Percentiles rank a stretch among this genome's conserved stretches.
These are phyloP conservation scores for Neocucurbitaria cava DNA, from an alignment of 2,329 filamentous ascomycete species.

Conservation along the genomic window DNA sequence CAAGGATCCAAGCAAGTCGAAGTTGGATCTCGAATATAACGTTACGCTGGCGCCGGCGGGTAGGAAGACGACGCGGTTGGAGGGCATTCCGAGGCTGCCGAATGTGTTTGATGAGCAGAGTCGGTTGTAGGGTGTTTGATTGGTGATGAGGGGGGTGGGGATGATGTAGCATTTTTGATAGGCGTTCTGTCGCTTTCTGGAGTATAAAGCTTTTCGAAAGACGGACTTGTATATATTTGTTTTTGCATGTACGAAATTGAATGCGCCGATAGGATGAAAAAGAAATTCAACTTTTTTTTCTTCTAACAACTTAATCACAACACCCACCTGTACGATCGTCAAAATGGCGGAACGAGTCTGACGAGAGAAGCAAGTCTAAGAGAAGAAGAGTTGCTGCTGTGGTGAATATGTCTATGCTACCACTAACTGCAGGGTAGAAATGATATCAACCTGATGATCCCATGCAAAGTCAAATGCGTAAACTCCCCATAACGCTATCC, in stretches of 20 bases:
- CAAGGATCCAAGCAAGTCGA: slow-evolving; percentile 60
- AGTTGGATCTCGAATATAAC: slow-evolving; percentile 68
- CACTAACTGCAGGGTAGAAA: neutral
- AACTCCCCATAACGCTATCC: slow-evolving; percentile 12
- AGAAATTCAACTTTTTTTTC: no score
- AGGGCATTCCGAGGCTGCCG: slow-evolving; percentile 42
- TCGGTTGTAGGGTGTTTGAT: slow-evolving; percentile 37
- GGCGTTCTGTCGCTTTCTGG: no score
- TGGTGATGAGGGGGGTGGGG: neutral
- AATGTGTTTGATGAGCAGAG: slow-evolving; percentile 32
- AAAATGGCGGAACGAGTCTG: no score
- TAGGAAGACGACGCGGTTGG: slow-evolving; percentile 38
- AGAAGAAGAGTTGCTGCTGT: neutral
- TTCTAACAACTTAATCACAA: no score
- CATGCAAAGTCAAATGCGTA: slow-evolving; percentile 2
- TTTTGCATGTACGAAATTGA: no score
- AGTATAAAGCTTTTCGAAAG: slow-evolving; percentile 4
- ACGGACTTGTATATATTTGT: no score
- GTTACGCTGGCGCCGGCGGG: slow-evolving; percentile 60
- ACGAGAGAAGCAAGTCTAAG: neutral
- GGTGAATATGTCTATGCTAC: neutral
- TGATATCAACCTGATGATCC: neutral
- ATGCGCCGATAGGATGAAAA: no score
- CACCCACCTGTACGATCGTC: no score
- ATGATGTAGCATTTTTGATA: slow-evolving; percentile 5